These are phyloP conservation scores for Trifolium repens DNA, from an alignment of 306 rosid genomes.

Conservation along the genomic window DNA sequence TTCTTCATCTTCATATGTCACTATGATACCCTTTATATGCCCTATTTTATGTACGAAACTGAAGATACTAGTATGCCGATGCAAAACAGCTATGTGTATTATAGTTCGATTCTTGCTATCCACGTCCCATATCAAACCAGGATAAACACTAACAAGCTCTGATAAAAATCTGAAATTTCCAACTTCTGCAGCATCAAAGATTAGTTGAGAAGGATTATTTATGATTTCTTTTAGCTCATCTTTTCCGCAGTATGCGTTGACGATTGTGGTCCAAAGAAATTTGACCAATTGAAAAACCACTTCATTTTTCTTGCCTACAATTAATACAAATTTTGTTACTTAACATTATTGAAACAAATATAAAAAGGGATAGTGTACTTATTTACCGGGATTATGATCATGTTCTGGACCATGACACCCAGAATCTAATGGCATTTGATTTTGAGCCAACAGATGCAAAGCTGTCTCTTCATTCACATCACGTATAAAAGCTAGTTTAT, in stretches of 20 bases:
- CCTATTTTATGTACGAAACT: conserved; percentile 45
- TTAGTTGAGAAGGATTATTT: conserved; percentile 16
- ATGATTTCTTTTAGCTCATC: background rate
- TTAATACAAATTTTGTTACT: background rate
- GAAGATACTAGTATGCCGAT: conserved; percentile 48
- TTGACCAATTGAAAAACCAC: conserved; percentile 36
- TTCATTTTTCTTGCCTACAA: conserved; percentile 27
- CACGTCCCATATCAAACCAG: conserved; percentile 44
- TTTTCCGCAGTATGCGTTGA: background rate
- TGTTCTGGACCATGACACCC: conserved; percentile 2
- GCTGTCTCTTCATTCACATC: conserved; percentile 17
- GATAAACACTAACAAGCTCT: conserved; percentile 37
- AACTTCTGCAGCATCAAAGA: conserved; percentile 42
- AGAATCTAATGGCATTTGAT: conserved; percentile 18
- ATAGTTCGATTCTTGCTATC: conserved; percentile 11
- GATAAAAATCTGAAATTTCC: conserved; percentile 53
- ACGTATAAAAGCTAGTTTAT: background rate
- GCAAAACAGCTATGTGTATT: conserved; percentile 43
- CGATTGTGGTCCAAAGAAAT: conserved; percentile 30
- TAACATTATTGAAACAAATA: background rate
- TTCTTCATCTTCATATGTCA: background rate
- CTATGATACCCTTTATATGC: conserved; percentile 23
- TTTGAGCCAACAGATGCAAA: conserved; percentile 42
- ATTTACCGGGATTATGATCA: conserved; percentile 27
- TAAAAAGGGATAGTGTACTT: background rate